Conservation (phyloP, 306 rosid genomes). For the Cercis canadensis region DNA sequence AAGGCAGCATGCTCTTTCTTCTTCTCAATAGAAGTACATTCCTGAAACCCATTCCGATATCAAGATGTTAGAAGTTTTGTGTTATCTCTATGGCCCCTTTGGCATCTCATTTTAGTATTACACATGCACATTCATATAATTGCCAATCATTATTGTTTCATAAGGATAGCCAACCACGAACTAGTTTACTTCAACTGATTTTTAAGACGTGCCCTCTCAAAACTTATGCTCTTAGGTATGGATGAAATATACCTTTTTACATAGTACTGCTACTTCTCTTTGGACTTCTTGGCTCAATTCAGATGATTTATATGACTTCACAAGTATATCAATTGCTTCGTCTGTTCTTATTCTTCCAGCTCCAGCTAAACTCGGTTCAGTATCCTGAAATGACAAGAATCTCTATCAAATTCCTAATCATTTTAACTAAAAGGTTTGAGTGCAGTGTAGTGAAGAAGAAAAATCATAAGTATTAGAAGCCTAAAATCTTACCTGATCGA, state of each 20-base stretch:
- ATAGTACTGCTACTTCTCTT: slow-evolving; percentile 30
- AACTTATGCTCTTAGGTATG: background rate
- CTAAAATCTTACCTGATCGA: slow-evolving; percentile 52
- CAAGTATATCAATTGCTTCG: slow-evolving; percentile 40
- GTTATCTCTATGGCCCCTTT: no score
- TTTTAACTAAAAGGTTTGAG: background rate
- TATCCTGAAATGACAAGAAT: slow-evolving; percentile 39
- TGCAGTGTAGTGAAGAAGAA: no score
- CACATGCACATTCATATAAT: no score
- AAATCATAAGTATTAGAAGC: no score
- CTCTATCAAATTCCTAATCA: background rate
- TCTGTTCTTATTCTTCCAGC: slow-evolving; percentile 32
- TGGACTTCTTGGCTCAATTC: slow-evolving; percentile 40
- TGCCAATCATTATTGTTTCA: no score
- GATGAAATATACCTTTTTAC: slow-evolving; percentile 29
- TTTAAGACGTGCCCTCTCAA: no score
- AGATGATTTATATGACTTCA: slow-evolving; percentile 38
- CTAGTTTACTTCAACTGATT: background rate
- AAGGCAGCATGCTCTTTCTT: slow-evolving; percentile 51
- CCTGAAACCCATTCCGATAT: no score
- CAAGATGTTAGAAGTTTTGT: no score
- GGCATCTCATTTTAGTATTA: no score
- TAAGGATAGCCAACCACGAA: no score
- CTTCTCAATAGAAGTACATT: slow-evolving; percentile 1
- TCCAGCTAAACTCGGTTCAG: slow-evolving; percentile 37